Base-by-base conservation (phyloP, 2,329 filamentous ascomycete genomes). In the Aureobasidium namibiae region DNA sequence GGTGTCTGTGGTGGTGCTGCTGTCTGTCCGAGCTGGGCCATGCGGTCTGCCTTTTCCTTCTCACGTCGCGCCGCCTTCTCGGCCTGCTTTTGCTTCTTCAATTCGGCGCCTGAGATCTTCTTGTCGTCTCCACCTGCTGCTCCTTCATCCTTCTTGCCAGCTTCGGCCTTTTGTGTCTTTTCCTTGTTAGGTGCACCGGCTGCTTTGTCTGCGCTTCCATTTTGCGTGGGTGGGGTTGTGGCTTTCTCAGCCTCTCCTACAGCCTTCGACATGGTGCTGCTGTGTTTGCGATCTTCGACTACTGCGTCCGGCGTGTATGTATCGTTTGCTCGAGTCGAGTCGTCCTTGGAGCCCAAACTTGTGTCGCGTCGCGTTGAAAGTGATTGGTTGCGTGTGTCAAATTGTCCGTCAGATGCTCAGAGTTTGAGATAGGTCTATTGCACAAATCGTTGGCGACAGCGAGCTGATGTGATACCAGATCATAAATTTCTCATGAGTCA, bases 21-120 rank as follows among this genome's bases (percentile, higher is more conserved):
- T 50, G 50, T 60, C 44, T 57, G 24, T 14, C 61, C 59, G 44
- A 61, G 54, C 53, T 60, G 57, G 61, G 63, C 59, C 60, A 63
- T 52, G 60, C 64, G 48, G 34, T 63, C 60, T 64, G 68, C 69
- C 60, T 70, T 71, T 60, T 69, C 65, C 52, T 69, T 69, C 50
- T 88, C 90, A 76, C 92, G 82, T 62, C 90, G 82, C 48, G 91
- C 91, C 56, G 89, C 88, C 76, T 96, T 97, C 72, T 96, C 92
- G 33, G 90, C 92, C 72, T 96, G 92, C 62, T 88, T 87, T 71
- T 84, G 86, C 68, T 92, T 92, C 76, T 97, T 97, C 68, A 95
- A 71, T 73, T 95, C 88, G 21, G 90, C 90, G 36, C 82, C 81
- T 1, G 88, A 84, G 33, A 89, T 76, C 71, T 89, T 88, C 46